These are phyloP conservation scores for Coemansia interrupta DNA, from an alignment of 192 early-diverging fungal species.

Conservation along the genomic window DNA sequence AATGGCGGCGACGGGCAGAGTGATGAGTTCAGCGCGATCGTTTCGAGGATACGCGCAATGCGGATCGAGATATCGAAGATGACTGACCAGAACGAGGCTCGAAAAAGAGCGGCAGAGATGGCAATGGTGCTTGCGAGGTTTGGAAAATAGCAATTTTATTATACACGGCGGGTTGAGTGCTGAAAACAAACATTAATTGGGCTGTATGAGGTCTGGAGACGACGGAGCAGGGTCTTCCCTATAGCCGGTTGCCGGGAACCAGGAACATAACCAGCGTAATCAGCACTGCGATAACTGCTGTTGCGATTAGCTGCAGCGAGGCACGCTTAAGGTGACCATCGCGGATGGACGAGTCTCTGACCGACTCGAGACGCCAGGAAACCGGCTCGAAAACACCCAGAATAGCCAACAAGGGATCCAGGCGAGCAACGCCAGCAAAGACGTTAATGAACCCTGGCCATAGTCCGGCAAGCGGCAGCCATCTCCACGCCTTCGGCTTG, in stretches of 20 bases:
- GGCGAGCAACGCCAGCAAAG: constrained; percentile 39
- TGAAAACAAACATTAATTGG: too few relatives aligned
- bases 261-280: constrained; percentile 42
- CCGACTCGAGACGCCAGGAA: constrained; percentile 33
- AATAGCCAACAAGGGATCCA: constrained; percentile 47
- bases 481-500: constrained; percentile 51
- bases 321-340: constrained; percentile 40
- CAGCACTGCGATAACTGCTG: constrained; percentile 25
- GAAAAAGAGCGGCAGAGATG: constrained; percentile 39
- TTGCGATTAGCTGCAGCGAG: constrained; percentile 24
- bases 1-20: neutral
- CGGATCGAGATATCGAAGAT: constrained; percentile 26
- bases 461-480: constrained; percentile 44
- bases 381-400: constrained; percentile 37
- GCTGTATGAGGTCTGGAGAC: too few relatives aligned
- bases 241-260: constrained; percentile 48
- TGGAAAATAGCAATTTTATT: neutral
- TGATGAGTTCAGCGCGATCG: neutral
- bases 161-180: too few relatives aligned
- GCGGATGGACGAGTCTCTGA: constrained; percentile 27
- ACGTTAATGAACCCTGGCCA: constrained; percentile 34
- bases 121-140: constrained; percentile 31
- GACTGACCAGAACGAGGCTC: constrained; percentile 20
- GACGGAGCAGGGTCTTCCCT: neutral
- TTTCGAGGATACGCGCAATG: too few relatives aligned